Evolutionary conservation across 2,329 filamentous ascomycete genomes (phyloP).

Genomic region (Chrysosphaeria jannelii): DNA sequence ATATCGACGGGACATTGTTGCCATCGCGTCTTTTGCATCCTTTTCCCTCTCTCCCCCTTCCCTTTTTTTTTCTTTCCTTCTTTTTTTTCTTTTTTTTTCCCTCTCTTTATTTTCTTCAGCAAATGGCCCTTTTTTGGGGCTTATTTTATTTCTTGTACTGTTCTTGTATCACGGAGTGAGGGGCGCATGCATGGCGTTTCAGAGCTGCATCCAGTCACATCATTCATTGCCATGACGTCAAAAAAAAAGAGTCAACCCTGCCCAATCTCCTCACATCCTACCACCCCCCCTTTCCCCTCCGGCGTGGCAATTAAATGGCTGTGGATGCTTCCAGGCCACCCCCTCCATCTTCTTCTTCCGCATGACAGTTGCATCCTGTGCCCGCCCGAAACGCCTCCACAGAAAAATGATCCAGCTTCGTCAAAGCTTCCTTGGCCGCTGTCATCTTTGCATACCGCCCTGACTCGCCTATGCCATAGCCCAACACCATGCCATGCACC

Average conservation of each 20-base stretch:
- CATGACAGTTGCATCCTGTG: slow-evolving; percentile 32
- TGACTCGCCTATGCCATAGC: slow-evolving; percentile 27
- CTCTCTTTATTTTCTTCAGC: neutral
- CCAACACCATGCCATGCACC: slow-evolving; percentile 41
- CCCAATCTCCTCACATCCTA: neutral
- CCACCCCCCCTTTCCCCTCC: too few species aligned
- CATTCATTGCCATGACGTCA: too few species aligned
- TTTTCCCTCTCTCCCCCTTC: neutral
- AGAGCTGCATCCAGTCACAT: too few species aligned
- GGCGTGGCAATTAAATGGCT: too few species aligned
- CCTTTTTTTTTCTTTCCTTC: neutral
- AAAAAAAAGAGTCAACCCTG: too few species aligned
- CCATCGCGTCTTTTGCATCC: too few species aligned
- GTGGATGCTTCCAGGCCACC: neutral
- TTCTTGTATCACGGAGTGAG: neutral
- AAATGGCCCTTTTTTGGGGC: neutral
- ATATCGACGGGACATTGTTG: too few species aligned
- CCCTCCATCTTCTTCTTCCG: slow-evolving; percentile 1
- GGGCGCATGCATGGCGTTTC: too few species aligned
- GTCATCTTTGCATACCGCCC: slow-evolving; percentile 42
- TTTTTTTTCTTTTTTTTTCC: neutral
- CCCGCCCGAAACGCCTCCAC: slow-evolving; percentile 25
- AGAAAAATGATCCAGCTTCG: slow-evolving; percentile 13
- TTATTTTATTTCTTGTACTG: neutral
- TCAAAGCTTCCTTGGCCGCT: slow-evolving; percentile 28